Conservation (phyloP, 2,329 filamentous ascomycete genomes). For the Aspergillus pseudoterreus region DNA sequence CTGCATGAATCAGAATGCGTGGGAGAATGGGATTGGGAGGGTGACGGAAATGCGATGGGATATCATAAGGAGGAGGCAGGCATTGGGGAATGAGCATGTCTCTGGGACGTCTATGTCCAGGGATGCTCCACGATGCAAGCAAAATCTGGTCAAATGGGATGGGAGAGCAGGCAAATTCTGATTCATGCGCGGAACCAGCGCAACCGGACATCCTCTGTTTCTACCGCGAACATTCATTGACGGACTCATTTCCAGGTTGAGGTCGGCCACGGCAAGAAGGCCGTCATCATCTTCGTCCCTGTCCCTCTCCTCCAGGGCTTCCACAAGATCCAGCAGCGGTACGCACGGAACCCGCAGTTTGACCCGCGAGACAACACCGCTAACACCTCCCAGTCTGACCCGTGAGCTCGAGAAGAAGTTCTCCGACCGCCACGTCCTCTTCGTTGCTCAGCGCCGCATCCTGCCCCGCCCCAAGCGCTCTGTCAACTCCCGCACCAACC, state of each 20-base stretch:
- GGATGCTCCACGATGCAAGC: background rate
- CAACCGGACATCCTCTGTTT: conserved; percentile 1
- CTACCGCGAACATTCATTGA: background rate
- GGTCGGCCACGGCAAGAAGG: conserved; percentile 99
- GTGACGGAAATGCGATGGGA: background rate
- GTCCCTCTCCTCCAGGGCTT: conserved; percentile 97
- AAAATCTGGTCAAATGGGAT: no score
- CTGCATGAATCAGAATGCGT: background rate
- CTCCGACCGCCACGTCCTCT: conserved; percentile 99
- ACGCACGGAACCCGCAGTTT: conserved; percentile 43
- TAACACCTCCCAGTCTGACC: conserved; percentile 66
- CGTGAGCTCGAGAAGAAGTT: conserved; percentile 99
- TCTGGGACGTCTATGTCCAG: background rate
- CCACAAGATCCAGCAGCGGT: conserved; percentile 99
- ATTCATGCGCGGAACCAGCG: background rate
- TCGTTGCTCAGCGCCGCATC: conserved; percentile 98
- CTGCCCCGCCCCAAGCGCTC: conserved; percentile 98
- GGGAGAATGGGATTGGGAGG: background rate
- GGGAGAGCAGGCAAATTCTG: no score
- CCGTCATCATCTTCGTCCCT: conserved; percentile 99
- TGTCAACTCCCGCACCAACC: conserved; percentile 89
- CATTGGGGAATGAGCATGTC: background rate
- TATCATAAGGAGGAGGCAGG: background rate
- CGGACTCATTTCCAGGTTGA: conserved; percentile 69
- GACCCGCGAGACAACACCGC: background rate